These are phyloP conservation scores for Thalia dealbata DNA, from an alignment of 176 grass and related monocot species.

Conservation along the genomic window DNA sequence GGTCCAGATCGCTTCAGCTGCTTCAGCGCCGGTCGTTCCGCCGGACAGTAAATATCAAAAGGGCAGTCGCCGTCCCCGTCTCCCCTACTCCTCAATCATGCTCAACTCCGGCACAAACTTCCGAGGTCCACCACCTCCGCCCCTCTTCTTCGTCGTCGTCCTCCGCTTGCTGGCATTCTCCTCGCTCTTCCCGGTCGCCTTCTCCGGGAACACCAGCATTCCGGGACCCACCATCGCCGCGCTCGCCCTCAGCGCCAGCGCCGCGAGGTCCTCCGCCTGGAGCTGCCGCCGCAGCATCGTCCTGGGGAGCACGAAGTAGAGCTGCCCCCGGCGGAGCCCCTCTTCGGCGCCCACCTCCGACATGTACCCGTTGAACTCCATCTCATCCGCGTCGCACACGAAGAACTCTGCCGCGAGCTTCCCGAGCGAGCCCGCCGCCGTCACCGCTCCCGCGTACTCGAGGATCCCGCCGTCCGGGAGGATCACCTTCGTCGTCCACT, in stretches of 20 bases:
- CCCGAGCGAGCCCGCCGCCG: slow-evolving; percentile 28
- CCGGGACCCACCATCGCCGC: slow-evolving; percentile 35
- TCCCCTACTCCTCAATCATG: slow-evolving; percentile 46
- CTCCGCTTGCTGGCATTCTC: slow-evolving; percentile 13
- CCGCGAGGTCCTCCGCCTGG: slow-evolving; percentile 49
- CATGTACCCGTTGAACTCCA: slow-evolving; percentile 48
- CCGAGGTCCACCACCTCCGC: slow-evolving; percentile 18
- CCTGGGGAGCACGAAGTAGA: slow-evolving; percentile 67
- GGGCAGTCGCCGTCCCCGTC: background rate
- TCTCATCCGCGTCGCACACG: slow-evolving; percentile 70
- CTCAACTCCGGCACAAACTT: slow-evolving; percentile 48
- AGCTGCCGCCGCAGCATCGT: slow-evolving; percentile 38
- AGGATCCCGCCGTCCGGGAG: slow-evolving; percentile 46
- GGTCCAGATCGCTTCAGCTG: too few species aligned
- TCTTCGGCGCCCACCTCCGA: slow-evolving; percentile 15
- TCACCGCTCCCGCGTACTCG: slow-evolving; percentile 37
- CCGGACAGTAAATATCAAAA: too few species aligned
- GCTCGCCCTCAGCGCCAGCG: slow-evolving; percentile 58
- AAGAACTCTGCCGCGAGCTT: slow-evolving; percentile 35
- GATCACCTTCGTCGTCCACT: slow-evolving; percentile 35
- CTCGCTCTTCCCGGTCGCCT: slow-evolving; percentile 5
- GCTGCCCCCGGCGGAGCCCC: slow-evolving; percentile 53
- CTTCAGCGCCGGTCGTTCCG: too few species aligned
- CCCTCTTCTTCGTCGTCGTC: slow-evolving; percentile 7
- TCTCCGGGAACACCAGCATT: slow-evolving; percentile 47